Conservation (phyloP, 768 basidiomycete species). For the Pholiota molesta region DNA sequence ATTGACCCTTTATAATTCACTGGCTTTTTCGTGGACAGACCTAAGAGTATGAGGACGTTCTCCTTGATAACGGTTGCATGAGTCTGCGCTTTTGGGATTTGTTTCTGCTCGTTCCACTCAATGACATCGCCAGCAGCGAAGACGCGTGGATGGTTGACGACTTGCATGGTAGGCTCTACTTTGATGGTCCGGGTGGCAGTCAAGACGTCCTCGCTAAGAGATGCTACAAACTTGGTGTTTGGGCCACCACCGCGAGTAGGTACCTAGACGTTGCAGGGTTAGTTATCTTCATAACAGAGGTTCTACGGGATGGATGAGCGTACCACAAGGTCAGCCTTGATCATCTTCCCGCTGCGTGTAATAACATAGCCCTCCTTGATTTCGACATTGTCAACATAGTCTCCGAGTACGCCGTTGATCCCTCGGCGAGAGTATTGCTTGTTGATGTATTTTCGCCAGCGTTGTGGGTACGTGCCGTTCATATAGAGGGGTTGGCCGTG, state of each 20-base stretch:
- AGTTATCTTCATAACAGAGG: not conserved
- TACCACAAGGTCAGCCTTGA: slow-evolving; percentile 64
- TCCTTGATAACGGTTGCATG: slow-evolving; percentile 43
- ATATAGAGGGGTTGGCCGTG: slow-evolving; percentile 54
- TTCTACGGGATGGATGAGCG: slow-evolving; percentile 22
- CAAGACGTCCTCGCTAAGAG: slow-evolving; percentile 41
- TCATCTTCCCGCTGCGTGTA: slow-evolving; percentile 51
- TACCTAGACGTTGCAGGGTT: slow-evolving; percentile 25
- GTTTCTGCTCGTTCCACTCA: slow-evolving; percentile 68
- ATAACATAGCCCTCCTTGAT: slow-evolving; percentile 42
- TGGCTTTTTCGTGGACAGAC: slow-evolving; percentile 28
- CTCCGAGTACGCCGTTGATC: slow-evolving; percentile 53
- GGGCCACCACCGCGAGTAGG: slow-evolving; percentile 42
- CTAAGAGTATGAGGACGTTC: slow-evolving; percentile 52
- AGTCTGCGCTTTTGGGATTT: slow-evolving; percentile 41
- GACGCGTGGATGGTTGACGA: slow-evolving; percentile 50
- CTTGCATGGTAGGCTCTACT: slow-evolving; percentile 60
- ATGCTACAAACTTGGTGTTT: slow-evolving; percentile 52
- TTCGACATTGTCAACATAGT: slow-evolving; percentile 48
- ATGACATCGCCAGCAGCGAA: slow-evolving; percentile 70
- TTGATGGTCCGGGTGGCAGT: slow-evolving; percentile 44
- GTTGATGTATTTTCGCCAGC: slow-evolving; percentile 52
- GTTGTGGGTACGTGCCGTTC: slow-evolving; percentile 55
- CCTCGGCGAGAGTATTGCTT: slow-evolving; percentile 44
- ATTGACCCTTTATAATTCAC: slow-evolving; percentile 47